These are phyloP conservation scores for Penicillium pulvis DNA, from an alignment of 495 filamentous ascomycete genomes.

Conservation along the genomic window DNA sequence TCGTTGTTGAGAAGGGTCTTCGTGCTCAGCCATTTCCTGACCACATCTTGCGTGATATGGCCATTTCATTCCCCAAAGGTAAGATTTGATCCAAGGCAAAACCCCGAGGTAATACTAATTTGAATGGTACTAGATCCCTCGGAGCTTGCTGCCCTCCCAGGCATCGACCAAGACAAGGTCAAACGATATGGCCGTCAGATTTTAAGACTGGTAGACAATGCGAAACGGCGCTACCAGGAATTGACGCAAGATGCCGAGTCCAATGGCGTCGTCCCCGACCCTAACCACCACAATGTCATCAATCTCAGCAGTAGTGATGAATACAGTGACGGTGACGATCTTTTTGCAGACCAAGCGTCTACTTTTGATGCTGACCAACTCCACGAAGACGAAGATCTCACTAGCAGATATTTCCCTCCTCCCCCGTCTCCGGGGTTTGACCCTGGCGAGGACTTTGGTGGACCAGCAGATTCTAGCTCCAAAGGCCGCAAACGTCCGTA, in stretches of 20 bases:
- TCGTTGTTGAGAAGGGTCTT: slow-evolving; percentile 64
- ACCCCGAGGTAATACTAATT: not conserved
- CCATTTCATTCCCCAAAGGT: slow-evolving; percentile 70
- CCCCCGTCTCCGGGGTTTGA: slow-evolving; percentile 28
- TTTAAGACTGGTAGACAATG: slow-evolving; percentile 61
- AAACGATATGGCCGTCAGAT: slow-evolving; percentile 67
- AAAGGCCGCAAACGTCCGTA: slow-evolving; percentile 33
- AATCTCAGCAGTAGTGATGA: slow-evolving; percentile 68
- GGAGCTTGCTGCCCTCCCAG: slow-evolving; percentile 68
- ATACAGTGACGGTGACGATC: slow-evolving; percentile 48
- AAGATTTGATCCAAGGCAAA: slow-evolving; percentile 15
- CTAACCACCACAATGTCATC: slow-evolving; percentile 67
- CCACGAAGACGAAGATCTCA: slow-evolving; percentile 24
- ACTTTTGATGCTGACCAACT: slow-evolving; percentile 38
- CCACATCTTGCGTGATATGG: slow-evolving; percentile 78
- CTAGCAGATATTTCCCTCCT: slow-evolving; percentile 51
- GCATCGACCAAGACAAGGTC: slow-evolving; percentile 72
- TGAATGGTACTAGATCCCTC: slow-evolving; percentile 29
- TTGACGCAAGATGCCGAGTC: slow-evolving; percentile 53
- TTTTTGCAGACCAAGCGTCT: slow-evolving; percentile 41
- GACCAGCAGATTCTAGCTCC: slow-evolving; percentile 21
- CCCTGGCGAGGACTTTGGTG: slow-evolving; percentile 29
- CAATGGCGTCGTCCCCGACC: slow-evolving; percentile 52
- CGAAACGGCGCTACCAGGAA: slow-evolving; percentile 57
- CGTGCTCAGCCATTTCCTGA: slow-evolving; percentile 76